Evolutionary conservation across 2,329 filamentous ascomycete genomes (phyloP).

Genomic region (Elsinoe ampelina): DNA sequence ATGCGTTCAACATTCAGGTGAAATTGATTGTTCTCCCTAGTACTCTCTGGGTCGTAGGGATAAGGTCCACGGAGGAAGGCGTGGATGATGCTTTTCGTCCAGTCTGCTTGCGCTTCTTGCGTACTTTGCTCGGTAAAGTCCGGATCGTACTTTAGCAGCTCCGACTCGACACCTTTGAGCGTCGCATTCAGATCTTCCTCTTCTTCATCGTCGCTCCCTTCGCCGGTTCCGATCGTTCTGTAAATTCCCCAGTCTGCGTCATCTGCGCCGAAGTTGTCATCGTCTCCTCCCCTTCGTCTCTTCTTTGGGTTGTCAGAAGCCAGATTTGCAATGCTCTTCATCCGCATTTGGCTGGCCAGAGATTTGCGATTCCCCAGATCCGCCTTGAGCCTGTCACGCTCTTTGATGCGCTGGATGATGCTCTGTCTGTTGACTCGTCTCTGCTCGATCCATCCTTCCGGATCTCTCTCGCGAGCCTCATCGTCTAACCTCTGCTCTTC

Average conservation of each 20-base stretch:
- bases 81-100: conserved; percentile 85
- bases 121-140: conserved; percentile 88
- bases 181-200: conserved; percentile 73
- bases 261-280: conserved; percentile 93
- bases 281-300: conserved; percentile 75
- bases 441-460: conserved; percentile 79
- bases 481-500: conserved; percentile 78
- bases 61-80: conserved; percentile 82
- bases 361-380: conserved; percentile 96
- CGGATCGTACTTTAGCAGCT: conserved; percentile 78
- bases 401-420: conserved; percentile 76
- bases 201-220: conserved; percentile 76
- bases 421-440: conserved; percentile 62
- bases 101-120: conserved; percentile 84
- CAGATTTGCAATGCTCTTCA: conserved; percentile 96
- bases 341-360: conserved; percentile 88
- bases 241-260: conserved; percentile 98
- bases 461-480: conserved; percentile 72
- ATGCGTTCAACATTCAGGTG: conserved; percentile 97
- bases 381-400: conserved; percentile 83
- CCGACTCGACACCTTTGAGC: conserved; percentile 69
- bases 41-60: conserved; percentile 71
- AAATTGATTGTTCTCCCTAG: conserved; percentile 74
- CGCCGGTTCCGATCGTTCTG: conserved; percentile 78
- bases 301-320: conserved; percentile 80